Evolutionary conservation across 2,329 filamentous ascomycete species (phyloP), one percentile per base, ranked within the genome.

Genomic region (Aspergillus niger): DNA sequence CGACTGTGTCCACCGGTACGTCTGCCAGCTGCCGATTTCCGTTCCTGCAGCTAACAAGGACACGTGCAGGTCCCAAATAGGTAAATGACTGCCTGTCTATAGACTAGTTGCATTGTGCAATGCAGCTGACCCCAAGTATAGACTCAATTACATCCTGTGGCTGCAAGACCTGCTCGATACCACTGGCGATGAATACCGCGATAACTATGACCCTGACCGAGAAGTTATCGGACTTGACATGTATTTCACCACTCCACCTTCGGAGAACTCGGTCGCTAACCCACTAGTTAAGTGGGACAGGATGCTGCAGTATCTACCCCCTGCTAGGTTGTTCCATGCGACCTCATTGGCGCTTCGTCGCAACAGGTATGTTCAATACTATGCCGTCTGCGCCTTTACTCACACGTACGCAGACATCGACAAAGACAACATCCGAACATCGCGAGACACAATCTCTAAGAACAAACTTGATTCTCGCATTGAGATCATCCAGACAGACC

Each of bases 141-240:
- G 92, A 53, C 89, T 96, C 74, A 95, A 94, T 71, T 99, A 99
- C 74, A 86, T 98, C 20, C 80, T 93, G 8, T 98, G 93, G 92
- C 80, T 98, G 1, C 92, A 96, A 69, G 82, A 84, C 3, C 83
- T 99, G 0, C 73, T 98, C 6, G 92, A 96, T 70, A 88, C 86
- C 1, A 89, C 88, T 0, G 78, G 79, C 8, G 77, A 79, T 15
- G 68, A 76, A 59, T 78, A 80, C 62, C 69, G 68, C 7, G 78
- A 82, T 49, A 80, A 79, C 0, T 89, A 86, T 65, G 80, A 86
- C 57, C 73, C 79, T 0, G 77, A 83, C 2, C 78, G 84, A n/a
- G 77, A 82, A 44, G 80, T 92, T 2, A 73, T 83, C 0, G 93
- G 94, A 0, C 77, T 97, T 2, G 93, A 97, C 67, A 89, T 97